Base-by-base conservation (phyloP, 306 rosid species). In the Vigna mungo region DNA sequence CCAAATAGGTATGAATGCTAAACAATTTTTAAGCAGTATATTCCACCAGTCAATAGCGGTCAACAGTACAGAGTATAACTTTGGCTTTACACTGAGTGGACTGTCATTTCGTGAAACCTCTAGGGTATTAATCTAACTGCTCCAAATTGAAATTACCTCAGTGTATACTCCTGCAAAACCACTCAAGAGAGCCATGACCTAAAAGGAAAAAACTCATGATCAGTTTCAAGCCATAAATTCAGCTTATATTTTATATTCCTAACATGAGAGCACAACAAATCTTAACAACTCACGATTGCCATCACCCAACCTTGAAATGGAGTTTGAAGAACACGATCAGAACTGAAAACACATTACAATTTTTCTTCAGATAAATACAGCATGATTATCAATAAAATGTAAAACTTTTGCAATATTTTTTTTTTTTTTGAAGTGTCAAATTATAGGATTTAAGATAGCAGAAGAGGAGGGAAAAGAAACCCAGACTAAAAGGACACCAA, bases 151-250 rank as follows among this genome's bases (percentile, higher is more conserved):
- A 72, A 82, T 77, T 86, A 94, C 97, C 97, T 94, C 97, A 0
- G 97, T 94, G 74, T 94, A 94, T 41, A 94, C 98, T 76, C 98
- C 96, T 0, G 98, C 97, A 86, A 92, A 92, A 85, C 98, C 98
- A 84, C 98, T 94, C 78, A 92, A 84, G 71, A 94, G 96, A 51
- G 98, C 97, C 98, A 94, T 92, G 78, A 88, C 86, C 98, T 94
- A 85, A 47, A 85, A 79, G 65, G 55, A 67, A 68, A 81, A 66
- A 16, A 52, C 71, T 73, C 82, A 52, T 60, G 41, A 85, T 69
- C 56, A 82, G 71, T 65, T 54, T 72, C 36, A 82, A 77, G 36
- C 39, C 78, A 76, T 34, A 58, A 20, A 52, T 37, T 44, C 34
- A 78, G 10, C 64, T 21, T 49, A 58, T 52, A 74, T 7, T 52